These are phyloP conservation scores for Kitagawia praeruptora DNA, from an alignment of 129 eudicot genomes.

Conservation along the genomic window DNA sequence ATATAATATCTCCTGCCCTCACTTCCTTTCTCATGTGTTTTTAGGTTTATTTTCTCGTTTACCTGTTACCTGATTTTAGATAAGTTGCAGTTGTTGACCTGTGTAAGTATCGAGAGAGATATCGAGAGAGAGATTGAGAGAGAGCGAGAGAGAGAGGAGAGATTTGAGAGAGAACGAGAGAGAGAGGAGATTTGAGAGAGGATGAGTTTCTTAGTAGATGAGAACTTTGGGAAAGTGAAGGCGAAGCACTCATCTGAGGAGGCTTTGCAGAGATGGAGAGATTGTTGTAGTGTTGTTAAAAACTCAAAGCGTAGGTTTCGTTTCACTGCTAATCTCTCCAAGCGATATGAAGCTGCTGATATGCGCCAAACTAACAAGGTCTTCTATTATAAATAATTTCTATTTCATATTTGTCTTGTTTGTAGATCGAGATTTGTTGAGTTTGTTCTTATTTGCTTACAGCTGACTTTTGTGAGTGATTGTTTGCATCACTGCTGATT, in stretches of 20 bases:
- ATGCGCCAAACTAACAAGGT: conserved; percentile 55
- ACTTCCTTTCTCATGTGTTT: background rate
- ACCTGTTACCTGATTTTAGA: too few species aligned
- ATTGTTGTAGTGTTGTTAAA: conserved; percentile 44
- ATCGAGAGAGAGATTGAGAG: too few species aligned
- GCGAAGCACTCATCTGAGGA: conserved; percentile 28
- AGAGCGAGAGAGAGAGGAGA: background rate
- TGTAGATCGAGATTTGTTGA: background rate
- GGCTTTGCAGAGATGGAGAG: conserved; percentile 41
- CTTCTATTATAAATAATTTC: too few species aligned
- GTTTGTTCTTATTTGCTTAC: background rate
- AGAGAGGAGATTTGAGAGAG: background rate
- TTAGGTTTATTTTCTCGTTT: too few species aligned
- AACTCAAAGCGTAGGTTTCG: conserved; percentile 48
- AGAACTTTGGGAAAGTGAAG: conserved; percentile 29
- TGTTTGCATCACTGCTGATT: background rate
- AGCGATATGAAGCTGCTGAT: conserved; percentile 49
- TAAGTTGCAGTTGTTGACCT: background rate
- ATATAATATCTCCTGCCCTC: background rate
- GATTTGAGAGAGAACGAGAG: background rate
- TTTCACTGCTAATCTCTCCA: conserved; percentile 51
- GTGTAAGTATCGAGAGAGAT: background rate
- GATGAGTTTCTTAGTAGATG: conserved; percentile 38
- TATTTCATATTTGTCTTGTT: too few species aligned
- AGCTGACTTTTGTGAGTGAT: background rate